Percentiles rank a stretch among this genome's conserved stretches.
phyloP scores from a whole-genome alignment of 768 basidiomycete species.

The Psilocybe cyanescens region DNA sequence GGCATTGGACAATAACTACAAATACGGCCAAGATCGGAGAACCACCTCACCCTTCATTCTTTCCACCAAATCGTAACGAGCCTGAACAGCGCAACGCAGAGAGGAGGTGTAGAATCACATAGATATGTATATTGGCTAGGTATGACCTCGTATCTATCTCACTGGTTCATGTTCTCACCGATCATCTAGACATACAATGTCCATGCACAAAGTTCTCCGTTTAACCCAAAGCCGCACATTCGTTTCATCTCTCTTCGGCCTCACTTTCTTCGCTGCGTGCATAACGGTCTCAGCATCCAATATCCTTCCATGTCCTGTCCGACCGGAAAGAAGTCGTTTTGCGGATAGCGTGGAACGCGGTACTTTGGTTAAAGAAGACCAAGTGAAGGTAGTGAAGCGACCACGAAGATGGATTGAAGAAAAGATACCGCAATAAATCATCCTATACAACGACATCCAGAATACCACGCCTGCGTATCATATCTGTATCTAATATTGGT shows the following conservation, averaged over 20 bases:
- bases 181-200: slow-evolving; percentile 49
- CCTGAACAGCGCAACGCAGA: slow-evolving; percentile 4
- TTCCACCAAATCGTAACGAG: slow-evolving; percentile 8
- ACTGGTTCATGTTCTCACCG: background rate
- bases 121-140: slow-evolving; percentile 31
- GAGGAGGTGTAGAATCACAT: slow-evolving; percentile 6
- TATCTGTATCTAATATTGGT: background rate
- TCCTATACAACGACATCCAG: background rate
- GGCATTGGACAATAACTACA: slow-evolving; percentile 32
- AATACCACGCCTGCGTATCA: background rate
- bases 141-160: slow-evolving; percentile 2
- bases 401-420: slow-evolving; percentile 87
- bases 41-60: background rate
- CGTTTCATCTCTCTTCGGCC: slow-evolving; percentile 77
- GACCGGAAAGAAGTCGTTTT: slow-evolving; percentile 57
- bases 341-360: slow-evolving; percentile 51
- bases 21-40: slow-evolving; percentile 42
- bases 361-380: slow-evolving; percentile 28
- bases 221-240: slow-evolving; percentile 72
- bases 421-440: slow-evolving; percentile 41
- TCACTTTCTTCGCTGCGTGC: slow-evolving; percentile 80
- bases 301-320: slow-evolving; percentile 82
- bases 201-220: slow-evolving; percentile 59
- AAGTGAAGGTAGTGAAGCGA: slow-evolving; percentile 59
- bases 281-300: slow-evolving; percentile 81